phyloP scores from a whole-genome alignment of 2,329 filamentous ascomycete genomes.

The Cladophialophora bantiana region DNA sequence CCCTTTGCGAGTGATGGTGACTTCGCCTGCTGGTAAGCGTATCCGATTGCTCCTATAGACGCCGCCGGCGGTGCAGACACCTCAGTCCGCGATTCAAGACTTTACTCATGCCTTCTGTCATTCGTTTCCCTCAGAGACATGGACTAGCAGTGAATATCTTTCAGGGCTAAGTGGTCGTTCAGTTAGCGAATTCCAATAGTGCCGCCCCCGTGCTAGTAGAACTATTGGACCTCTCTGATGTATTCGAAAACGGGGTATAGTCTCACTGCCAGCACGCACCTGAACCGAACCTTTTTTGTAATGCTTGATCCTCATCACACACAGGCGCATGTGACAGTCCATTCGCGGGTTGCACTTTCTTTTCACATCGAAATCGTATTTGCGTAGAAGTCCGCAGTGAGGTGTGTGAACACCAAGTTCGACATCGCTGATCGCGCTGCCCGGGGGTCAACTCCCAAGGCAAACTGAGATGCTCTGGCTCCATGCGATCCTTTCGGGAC shows the following conservation, averaged over 20 bases:
- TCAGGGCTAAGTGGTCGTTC: background rate
- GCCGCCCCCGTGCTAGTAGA: background rate
- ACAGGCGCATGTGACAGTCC: background rate
- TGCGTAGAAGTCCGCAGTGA: background rate
- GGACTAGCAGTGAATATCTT: background rate
- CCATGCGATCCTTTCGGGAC: background rate
- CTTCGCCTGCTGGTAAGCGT: background rate
- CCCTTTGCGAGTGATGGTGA: slow-evolving; percentile 3
- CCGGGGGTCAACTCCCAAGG: background rate
- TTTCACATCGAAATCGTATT: background rate
- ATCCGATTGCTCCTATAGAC: slow-evolving; percentile 20
- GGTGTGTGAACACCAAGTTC: background rate
- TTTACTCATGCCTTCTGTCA: background rate
- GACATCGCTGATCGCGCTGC: background rate
- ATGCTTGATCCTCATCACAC: background rate
- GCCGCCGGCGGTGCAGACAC: background rate
- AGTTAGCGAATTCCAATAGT: background rate
- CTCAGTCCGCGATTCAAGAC: background rate
- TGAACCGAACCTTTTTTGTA: background rate
- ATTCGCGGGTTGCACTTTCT: background rate
- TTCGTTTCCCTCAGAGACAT: background rate
- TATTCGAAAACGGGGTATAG: background rate
- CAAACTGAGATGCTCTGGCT: background rate
- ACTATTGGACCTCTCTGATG: background rate
- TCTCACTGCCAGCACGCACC: background rate